Evolutionary conservation across 2,329 filamentous ascomycete species (phyloP).

Genomic region (Cladophialophora exuberans): DNA sequence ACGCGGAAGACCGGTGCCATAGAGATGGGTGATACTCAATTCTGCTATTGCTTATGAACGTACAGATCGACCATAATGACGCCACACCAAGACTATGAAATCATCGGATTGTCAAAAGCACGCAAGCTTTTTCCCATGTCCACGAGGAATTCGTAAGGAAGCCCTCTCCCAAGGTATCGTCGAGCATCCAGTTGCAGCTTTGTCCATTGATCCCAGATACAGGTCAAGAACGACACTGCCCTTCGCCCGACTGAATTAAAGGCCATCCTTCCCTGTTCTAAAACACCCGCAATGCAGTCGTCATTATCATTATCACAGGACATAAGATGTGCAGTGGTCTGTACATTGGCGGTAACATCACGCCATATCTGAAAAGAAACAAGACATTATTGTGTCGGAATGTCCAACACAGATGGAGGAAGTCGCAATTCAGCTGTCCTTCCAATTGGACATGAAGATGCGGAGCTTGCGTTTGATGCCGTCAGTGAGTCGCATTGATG

Average conservation of each 20-base stretch:
- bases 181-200: not conserved
- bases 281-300: conserved; percentile 14
- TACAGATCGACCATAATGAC: not conserved
- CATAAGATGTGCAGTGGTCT: conserved; percentile 18
- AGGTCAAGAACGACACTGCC: not conserved
- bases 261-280: not conserved
- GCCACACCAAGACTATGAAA: not conserved
- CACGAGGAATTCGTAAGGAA: not conserved
- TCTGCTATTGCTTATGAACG: conserved; percentile 1
- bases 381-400: not conserved
- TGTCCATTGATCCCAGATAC: not conserved
- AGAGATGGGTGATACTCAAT: no score
- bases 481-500: conserved; percentile 57
- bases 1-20: no score
- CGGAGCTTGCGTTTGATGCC: conserved; percentile 59
- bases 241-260: not conserved
- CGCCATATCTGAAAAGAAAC: conserved; percentile 12
- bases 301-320: conserved; percentile 22
- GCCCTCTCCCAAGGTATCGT: not conserved
- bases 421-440: conserved; percentile 22
- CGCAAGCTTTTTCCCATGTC: not conserved
- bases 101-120: not conserved
- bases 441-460: conserved; percentile 40
- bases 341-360: conserved; percentile 26
- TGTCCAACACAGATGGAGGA: not conserved